Evolutionary conservation across 2,329 filamentous ascomycete genomes (phyloP), one percentile per base, ranked within the genome.

Genomic region (Kalmusia sp.): DNA sequence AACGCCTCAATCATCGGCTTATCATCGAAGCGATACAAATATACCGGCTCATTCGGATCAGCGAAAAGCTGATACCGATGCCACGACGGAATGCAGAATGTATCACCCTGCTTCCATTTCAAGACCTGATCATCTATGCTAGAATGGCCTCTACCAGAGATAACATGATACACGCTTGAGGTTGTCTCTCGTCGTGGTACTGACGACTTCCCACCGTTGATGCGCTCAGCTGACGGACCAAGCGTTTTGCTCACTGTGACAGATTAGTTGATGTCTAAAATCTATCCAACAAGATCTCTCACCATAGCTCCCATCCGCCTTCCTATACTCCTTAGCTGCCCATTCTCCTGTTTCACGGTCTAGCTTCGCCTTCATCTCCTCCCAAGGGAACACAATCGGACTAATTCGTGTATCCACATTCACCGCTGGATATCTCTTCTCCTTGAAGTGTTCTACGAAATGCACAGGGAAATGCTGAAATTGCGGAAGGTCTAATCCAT

Each of bases 61-160:
- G 80, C 77, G 48, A 76, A 75, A 58, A 84, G 81, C 60, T 81
- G 74, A 53, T 81, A 82, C 11, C 54, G 62, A 44, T 82, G 67
- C 82, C 83, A 85, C 0, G 81, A 65, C 0, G 82, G 83, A 11
- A 85, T 71, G 55, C 79, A 82, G 52, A 85, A 85, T 0, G 80
- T 85, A 61, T 85, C 83, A 2, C 80, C 78, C 34, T 73, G 63
- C 52, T 78, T 77, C 82, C 82, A 84, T 0, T 45, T 21, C 22
- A 78, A 60, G 3, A 49, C 66, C 41, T 74, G 56, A 0, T 70
- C 77, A 2, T 71, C 73, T 35, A 84, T 76, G 0, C 58, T 58
- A 1, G 74, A 75, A 19, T 71, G 57, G 0, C 83, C 83, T 0
- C 58, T 65, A 0, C 83, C 83, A 15, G 76, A 67, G 11, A 84